phyloP scores from a whole-genome alignment of 2,329 filamentous ascomycete genomes.

The Didymella sp. region DNA sequence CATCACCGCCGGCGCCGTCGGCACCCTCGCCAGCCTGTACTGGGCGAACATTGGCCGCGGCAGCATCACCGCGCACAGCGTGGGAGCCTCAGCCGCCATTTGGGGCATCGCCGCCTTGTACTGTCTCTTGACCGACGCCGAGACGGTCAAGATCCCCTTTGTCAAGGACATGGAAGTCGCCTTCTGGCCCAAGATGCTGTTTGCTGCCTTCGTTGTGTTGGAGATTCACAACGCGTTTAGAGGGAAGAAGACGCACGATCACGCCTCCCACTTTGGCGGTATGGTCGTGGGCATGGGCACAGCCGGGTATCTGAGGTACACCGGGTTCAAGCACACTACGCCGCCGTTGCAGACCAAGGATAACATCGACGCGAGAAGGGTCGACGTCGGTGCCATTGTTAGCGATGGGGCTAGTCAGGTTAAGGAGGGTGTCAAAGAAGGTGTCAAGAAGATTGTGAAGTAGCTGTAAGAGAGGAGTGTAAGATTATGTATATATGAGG shows the following conservation, averaged over 20 bases:
- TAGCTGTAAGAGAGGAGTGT: neutral
- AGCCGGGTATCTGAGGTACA: constrained; percentile 38
- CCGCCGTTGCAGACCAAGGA: constrained; percentile 3
- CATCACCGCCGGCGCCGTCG: constrained; percentile 43
- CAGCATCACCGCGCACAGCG: constrained; percentile 35
- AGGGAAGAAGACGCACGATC: constrained; percentile 30
- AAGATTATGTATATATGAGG: neutral
- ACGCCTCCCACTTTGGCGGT: constrained; percentile 49
- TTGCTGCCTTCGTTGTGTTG: constrained; percentile 33
- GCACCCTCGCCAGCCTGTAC: constrained; percentile 40
- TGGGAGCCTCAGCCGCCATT: constrained; percentile 46
- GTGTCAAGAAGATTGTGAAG: constrained; percentile 28
- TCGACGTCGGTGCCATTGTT: constrained; percentile 34
- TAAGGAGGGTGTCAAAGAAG: constrained; percentile 43
- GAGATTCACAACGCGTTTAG: constrained; percentile 34
- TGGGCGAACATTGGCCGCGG: constrained; percentile 45
- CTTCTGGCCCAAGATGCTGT: constrained; percentile 43
- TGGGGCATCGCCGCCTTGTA: constrained; percentile 44
- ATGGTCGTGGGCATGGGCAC: constrained; percentile 35
- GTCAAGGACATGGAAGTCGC: constrained; percentile 34
- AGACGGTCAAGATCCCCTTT: constrained; percentile 43
- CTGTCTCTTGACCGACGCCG: constrained; percentile 41
- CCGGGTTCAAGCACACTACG: constrained; percentile 22
- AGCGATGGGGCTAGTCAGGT: constrained; percentile 39
- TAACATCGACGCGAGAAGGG: constrained; percentile 25